Evolutionary conservation across 495 filamentous ascomycete species (phyloP), one percentile per base, ranked within the genome.

Genomic region (Astrothelium subdiscretum): DNA sequence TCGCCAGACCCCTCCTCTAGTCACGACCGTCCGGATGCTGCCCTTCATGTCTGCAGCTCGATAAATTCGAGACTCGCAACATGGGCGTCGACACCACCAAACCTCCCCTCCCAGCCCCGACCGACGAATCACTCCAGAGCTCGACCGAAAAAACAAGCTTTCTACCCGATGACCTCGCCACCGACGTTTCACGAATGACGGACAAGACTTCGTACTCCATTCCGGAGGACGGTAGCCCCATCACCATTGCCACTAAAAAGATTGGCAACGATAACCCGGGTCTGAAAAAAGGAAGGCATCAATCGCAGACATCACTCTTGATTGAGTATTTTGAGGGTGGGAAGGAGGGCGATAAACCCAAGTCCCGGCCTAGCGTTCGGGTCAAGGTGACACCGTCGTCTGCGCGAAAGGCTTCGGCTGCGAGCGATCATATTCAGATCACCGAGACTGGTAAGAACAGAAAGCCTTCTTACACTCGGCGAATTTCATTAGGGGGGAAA

Each of bases 301-400:
- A 84, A 60, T 94, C 89, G 57, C 91, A 95, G 73, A 96, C 94
- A 43, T 95, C 90, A 58, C 81, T 99, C 58, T 79, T 99, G 70
- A 99, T 99, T 70, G 94, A 99, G 75, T 97, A 97, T 74, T 99
- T 97, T 32, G 92, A 96, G 75, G 90, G 85, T 67, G 87, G 89
- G 59, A 96, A 94, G 60, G 70, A 76, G 32, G 69, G 70, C 6
- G 73, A 73, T 62, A 79, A 83, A 43, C 65, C 77, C 60, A 80
- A 75, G 77, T 87, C 80, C 76, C 75, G 90, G 63, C 95, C 94
- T 1, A 97, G 91, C 76, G 94, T 99, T 48, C 85, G 94, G 67
- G 94, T 99, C 60, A 90, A 92, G 68, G 84, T 99, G 58, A 96
- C 91, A 35, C 94, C 95, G 32, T 94, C 87, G 58, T 79, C 79